Percentiles rank a stretch among this genome's conserved stretches.
Conservation (phyloP, 2,329 filamentous ascomycete genomes). For the Calonectria leucothoes region DNA sequence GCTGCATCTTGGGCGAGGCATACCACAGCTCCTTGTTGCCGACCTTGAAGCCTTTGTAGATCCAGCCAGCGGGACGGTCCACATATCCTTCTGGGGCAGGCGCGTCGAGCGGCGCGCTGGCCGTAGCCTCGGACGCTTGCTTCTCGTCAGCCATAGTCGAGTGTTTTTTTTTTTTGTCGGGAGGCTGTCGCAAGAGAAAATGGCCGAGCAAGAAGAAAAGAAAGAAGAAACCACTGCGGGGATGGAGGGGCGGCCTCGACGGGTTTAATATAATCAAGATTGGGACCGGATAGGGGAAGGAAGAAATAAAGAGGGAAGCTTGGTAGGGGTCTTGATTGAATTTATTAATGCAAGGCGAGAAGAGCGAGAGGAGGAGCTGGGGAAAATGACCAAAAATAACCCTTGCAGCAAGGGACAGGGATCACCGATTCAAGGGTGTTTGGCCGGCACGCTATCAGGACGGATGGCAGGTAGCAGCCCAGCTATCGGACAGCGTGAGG, state of each 20-base stretch:
- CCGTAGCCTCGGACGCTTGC: conserved; percentile 28
- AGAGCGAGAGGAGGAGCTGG: conserved; percentile 19
- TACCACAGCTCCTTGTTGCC: conserved; percentile 71
- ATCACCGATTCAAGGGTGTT: background rate
- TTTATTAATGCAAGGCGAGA: conserved; percentile 24
- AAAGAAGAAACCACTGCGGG: background rate
- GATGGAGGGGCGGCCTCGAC: background rate
- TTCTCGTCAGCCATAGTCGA: conserved; percentile 44
- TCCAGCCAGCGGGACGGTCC: conserved; percentile 68
- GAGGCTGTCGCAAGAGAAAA: conserved; percentile 1
- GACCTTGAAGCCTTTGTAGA: conserved; percentile 72
- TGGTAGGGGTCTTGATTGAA: background rate
- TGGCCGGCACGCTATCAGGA: conserved; percentile 19
- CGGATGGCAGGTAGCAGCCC: conserved; percentile 33
- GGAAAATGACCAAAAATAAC: conserved; percentile 36
- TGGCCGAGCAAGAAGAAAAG: conserved; percentile 16
- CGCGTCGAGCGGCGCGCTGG: conserved; percentile 30
- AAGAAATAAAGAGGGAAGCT: background rate
- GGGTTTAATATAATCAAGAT: conserved; percentile 13
- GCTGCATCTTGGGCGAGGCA: conserved; percentile 78
- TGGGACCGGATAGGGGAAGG: background rate
- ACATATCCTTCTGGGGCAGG: conserved; percentile 14
- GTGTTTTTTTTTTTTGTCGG: background rate
- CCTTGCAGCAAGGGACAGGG: conserved; percentile 16
- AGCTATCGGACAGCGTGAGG: conserved; percentile 9